Evolutionary conservation across 2,329 filamentous ascomycete genomes (phyloP).

Genomic region (Thelonectria blattea): DNA sequence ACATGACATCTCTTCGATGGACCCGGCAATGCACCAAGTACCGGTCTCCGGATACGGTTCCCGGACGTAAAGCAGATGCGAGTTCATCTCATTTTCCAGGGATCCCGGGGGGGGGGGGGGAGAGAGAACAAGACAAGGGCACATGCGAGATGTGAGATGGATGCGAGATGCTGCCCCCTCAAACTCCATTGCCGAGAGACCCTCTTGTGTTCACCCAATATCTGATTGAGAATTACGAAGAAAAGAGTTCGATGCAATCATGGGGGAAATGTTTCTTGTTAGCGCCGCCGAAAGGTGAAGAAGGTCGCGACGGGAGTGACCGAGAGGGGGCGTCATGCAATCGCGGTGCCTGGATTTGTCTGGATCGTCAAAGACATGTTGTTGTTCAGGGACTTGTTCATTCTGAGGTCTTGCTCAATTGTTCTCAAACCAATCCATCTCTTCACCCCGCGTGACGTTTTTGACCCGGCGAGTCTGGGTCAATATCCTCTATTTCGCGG

Average conservation of each 20-base stretch:
- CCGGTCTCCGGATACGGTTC: neutral
- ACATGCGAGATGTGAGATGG: neutral
- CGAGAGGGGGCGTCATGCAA: too few species aligned
- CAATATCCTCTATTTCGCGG: too few species aligned
- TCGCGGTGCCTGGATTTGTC: constrained; percentile 10
- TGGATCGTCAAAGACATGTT: constrained; percentile 2
- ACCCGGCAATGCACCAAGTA: neutral
- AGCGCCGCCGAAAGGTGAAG: constrained; percentile 10
- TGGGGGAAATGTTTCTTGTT: neutral
- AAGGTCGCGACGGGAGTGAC: constrained; percentile 10
- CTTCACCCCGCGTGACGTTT: constrained; percentile 32
- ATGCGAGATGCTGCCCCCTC: neutral
- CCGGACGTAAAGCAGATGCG: neutral
- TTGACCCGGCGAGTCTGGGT: constrained; percentile 22
- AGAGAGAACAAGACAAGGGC: neutral
- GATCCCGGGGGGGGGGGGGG: too few species aligned
- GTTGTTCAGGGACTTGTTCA: neutral
- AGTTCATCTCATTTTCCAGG: too few species aligned
- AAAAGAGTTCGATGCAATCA: constrained; percentile 7
- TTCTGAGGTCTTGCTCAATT: neutral
- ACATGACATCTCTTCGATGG: neutral
- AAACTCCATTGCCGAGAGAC: constrained; percentile 4
- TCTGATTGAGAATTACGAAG: constrained; percentile 16
- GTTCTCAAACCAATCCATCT: neutral
- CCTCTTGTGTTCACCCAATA: constrained; percentile 13